Conservation (phyloP, 1,284 basidiomycete species). For the Trametes versicolor region DNA sequence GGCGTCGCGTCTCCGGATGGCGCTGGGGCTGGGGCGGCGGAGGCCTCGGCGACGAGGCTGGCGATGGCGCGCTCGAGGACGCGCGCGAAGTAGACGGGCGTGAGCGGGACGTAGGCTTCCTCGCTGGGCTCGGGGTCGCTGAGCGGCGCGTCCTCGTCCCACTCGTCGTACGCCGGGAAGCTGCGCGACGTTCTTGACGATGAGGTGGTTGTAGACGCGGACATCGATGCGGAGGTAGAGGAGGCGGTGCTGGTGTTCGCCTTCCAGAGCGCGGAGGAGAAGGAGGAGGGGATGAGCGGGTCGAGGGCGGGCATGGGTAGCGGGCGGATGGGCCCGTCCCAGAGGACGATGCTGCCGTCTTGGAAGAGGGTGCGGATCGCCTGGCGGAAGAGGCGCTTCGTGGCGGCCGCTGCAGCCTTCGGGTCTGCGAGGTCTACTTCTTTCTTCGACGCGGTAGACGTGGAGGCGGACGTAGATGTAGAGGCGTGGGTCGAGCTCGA, state of each 20-base stretch:
- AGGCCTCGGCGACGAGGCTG: constrained; percentile 43
- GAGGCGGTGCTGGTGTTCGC: constrained; percentile 46
- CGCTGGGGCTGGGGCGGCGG: constrained; percentile 9
- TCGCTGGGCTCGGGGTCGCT: constrained; percentile 70
- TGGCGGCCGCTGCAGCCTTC: constrained; percentile 15
- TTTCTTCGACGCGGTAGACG: constrained; percentile 15
- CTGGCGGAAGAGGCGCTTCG: constrained; percentile 68
- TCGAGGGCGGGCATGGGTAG: constrained; percentile 32
- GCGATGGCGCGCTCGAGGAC: constrained; percentile 58
- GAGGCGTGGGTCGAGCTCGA: neutral
- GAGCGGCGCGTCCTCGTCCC: constrained; percentile 54
- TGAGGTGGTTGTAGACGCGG: neutral
- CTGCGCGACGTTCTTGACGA: constrained; percentile 3
- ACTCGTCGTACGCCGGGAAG: constrained; percentile 40
- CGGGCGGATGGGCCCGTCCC: constrained; percentile 63
- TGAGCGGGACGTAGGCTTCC: constrained; percentile 72
- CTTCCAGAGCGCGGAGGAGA: constrained; percentile 52
- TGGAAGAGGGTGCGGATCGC: constrained; percentile 68
- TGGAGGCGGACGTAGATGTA: neutral
- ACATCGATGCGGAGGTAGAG: constrained; percentile 35
- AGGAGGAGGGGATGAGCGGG: constrained; percentile 23
- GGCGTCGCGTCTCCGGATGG: constrained; percentile 12
- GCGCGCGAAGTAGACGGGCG: constrained; percentile 56
- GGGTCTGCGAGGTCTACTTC: constrained; percentile 48
- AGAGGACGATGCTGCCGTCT: constrained; percentile 74